Evolutionary conservation across 495 filamentous ascomycete genomes (phyloP), one percentile per base, ranked within the genome.

Genomic region (Aspergillus conjunctus): DNA sequence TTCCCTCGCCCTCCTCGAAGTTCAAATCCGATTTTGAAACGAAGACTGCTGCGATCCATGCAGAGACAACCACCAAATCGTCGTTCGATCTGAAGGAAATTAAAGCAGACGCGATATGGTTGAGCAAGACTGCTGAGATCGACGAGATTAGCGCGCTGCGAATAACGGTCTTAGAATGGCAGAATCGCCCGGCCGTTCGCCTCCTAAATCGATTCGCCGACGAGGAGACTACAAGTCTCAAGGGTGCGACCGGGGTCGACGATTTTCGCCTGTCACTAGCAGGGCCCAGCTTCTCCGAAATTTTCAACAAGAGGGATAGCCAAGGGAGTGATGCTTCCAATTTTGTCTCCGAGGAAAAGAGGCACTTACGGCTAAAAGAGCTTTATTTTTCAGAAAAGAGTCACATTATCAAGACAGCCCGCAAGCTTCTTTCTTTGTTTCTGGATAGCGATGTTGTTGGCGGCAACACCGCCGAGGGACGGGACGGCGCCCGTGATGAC

Each of bases 41-140:
- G 43, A 93, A 87, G 73, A 97, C 92, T 1, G 88, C 93, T 17
- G 87, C 93, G n/a, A 95, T 97, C 54, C 88, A 96, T 70, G 87
- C 92, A 46, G 83, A 89, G 22, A 88, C 90, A 6, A 83, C 84
- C 9, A 75, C 85, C 21, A 85, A 86, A 63, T 81, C 84, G 15
- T 81, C 82, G 30, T 91, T 88, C 71, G 81, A 93, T 66, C 81
- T 97, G 50, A 85, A 88, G 22, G 81, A 91, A 72, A 87, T 98
- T 67, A 96, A 95, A 73, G 82, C 85, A 22, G 94, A 97, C 72
- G 85, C 91, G 37, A 72, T 89, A 41, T 97, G 92, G 91, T 78
- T 98, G 52, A 92, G 89, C 69, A 81, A 89, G 57, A 82, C 84
- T 60, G 84, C 87, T 12, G 81, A 82, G 14, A 86, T 97, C 59